Evolutionary conservation across 1,139 yeast genomes (phyloP).

Genomic region (Debaryomyces sp.): DNA sequence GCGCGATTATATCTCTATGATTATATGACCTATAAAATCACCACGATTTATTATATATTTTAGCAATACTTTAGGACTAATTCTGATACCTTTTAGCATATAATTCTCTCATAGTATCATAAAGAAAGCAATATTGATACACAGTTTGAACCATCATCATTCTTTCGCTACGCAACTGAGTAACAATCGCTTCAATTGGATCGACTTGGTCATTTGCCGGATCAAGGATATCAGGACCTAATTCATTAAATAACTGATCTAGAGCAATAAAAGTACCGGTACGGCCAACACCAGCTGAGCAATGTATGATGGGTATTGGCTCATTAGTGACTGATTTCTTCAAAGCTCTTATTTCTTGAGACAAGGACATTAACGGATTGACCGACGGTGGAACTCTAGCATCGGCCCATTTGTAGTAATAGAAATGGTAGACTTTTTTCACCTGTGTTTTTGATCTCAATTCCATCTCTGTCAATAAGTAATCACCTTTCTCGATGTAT

Average conservation of each 20-base stretch:
- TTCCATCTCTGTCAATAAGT: conserved; percentile 31
- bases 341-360: conserved; percentile 24
- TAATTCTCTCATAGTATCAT: conserved; percentile 22
- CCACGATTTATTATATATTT: background rate
- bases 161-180: conserved; percentile 52
- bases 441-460: conserved; percentile 22
- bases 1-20: background rate
- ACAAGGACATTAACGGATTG: conserved; percentile 38
- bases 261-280: conserved; percentile 78
- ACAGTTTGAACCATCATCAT: conserved; percentile 71
- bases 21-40: conserved; percentile 1
- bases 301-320: conserved; percentile 58
- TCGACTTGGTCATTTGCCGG: conserved; percentile 17
- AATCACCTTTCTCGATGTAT: conserved; percentile 25
- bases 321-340: conserved; percentile 11
- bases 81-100: background rate
- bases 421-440: conserved; percentile 53
- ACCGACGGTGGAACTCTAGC: conserved; percentile 49
- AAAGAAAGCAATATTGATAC: conserved; percentile 56
- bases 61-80: background rate
- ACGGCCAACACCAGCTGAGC: conserved; percentile 87
- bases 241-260: conserved; percentile 44
- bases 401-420: conserved; percentile 62
- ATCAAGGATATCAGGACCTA: conserved; percentile 1
- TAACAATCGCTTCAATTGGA: conserved; percentile 38